Evolutionary conservation across 1,284 basidiomycete species (phyloP).

Genomic region (Xerocomus minutiporus): DNA sequence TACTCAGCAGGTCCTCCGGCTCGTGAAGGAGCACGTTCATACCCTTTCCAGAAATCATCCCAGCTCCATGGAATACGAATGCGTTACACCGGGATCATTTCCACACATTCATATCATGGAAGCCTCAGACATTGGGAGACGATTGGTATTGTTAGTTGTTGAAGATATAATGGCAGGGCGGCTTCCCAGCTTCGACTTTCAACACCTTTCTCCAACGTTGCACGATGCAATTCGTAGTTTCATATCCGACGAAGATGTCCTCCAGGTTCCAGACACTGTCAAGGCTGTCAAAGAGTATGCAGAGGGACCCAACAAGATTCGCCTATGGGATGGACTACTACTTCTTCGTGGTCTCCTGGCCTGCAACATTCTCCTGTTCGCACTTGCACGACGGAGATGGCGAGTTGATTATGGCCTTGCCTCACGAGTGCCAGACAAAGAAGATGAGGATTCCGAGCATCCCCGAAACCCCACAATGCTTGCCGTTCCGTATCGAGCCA

Average conservation of each 20-base stretch:
- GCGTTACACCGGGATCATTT: constrained; percentile 15
- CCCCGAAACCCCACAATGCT: too few species aligned
- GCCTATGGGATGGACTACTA: not conserved
- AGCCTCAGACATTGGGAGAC: not conserved
- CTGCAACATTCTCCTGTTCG: not conserved
- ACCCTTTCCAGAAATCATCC: not conserved
- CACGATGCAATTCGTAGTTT: constrained; percentile 20
- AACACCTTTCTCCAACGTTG: constrained; percentile 5
- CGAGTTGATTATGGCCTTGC: not conserved
- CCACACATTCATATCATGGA: constrained; percentile 26
- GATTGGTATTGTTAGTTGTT: constrained; percentile 9
- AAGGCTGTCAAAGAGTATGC: too few species aligned
- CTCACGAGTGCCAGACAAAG: too few species aligned
- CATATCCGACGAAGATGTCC: constrained; percentile 8
- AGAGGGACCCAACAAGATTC: not conserved
- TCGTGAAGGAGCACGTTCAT: not conserved
- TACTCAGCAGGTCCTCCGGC: not conserved
- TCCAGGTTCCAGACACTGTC: too few species aligned
- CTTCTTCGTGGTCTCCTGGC: not conserved
- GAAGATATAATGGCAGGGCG: not conserved
- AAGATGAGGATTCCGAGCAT: too few species aligned
- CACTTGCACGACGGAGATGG: not conserved
- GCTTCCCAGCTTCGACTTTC: not conserved
- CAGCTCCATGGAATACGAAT: not conserved
- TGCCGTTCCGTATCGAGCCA: too few species aligned